Evolutionary conservation across 495 filamentous ascomycete genomes (phyloP).

Genomic region (Elasticomyces elasticus): DNA sequence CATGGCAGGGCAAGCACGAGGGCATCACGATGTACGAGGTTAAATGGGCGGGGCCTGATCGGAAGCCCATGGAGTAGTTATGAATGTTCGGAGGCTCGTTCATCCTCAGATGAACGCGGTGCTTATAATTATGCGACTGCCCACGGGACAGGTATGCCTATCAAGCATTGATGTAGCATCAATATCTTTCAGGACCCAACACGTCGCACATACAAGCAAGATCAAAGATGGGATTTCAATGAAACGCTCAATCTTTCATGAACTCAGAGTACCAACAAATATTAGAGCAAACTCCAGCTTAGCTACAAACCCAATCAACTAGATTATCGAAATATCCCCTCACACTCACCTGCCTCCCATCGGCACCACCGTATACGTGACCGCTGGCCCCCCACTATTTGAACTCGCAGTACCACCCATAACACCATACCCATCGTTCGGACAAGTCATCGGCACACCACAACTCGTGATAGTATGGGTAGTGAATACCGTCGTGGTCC

Average conservation of each 20-base stretch:
- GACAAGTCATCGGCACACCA: constrained; percentile 13
- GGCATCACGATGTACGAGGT: constrained; percentile 20
- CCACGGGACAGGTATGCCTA: too few relatives aligned
- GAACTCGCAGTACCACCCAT: constrained; percentile 2
- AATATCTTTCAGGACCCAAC: too few relatives aligned
- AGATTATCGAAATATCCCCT: neutral
- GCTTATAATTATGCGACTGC: neutral
- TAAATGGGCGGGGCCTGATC: constrained; percentile 17
- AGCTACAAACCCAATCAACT: neutral
- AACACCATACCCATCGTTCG: constrained; percentile 6
- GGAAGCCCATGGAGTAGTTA: constrained; percentile 15
- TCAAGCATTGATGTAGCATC: too few relatives aligned
- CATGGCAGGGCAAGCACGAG: constrained; percentile 28
- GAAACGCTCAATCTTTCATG: too few relatives aligned
- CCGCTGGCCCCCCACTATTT: neutral
- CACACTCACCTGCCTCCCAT: neutral
- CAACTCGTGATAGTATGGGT: constrained; percentile 18
- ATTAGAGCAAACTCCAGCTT: neutral
- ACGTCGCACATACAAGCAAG: too few relatives aligned
- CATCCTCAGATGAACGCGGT: neutral
- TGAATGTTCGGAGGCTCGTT: too few relatives aligned
- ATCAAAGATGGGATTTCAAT: too few relatives aligned
- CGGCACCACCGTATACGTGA: constrained; percentile 11
- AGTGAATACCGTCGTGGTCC: constrained; percentile 16
- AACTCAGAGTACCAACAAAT: neutral